Evolutionary conservation across 2,329 filamentous ascomycete species (phyloP).

Genomic region (Trichoderma endophyticum): DNA sequence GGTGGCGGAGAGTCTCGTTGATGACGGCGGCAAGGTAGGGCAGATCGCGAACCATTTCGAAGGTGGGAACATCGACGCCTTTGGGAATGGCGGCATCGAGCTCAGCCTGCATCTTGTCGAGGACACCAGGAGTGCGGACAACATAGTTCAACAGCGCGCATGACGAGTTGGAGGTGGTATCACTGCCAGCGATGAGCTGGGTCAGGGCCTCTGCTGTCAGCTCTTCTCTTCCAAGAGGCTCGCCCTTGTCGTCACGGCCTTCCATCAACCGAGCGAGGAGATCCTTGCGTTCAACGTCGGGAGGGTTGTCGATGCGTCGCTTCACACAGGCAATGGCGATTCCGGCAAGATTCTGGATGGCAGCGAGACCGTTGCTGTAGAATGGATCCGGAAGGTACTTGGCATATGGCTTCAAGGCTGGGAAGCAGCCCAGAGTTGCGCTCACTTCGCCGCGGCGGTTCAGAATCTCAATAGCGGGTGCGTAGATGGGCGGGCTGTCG

Average conservation of each 20-base stretch:
- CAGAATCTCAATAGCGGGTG: constrained; percentile 79
- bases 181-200: constrained; percentile 77
- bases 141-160: constrained; percentile 82
- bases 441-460: constrained; percentile 87
- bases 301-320: constrained; percentile 67
- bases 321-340: constrained; percentile 84
- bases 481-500: constrained; percentile 61
- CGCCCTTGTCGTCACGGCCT: constrained; percentile 75
- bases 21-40: constrained; percentile 74
- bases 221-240: constrained; percentile 72
- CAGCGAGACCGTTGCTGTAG: constrained; percentile 69
- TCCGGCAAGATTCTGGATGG: constrained; percentile 77
- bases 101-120: constrained; percentile 70
- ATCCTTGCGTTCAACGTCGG: constrained; percentile 66
- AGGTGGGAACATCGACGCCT: constrained; percentile 62
- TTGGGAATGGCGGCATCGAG: constrained; percentile 67
- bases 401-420: constrained; percentile 73
- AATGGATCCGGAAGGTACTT: constrained; percentile 78
- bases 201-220: constrained; percentile 86
- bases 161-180: constrained; percentile 75
- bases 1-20: constrained; percentile 80
- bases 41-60: constrained; percentile 69
- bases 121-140: constrained; percentile 64
- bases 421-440: constrained; percentile 71
- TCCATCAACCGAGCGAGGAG: constrained; percentile 82